phyloP scores from a whole-genome alignment of 768 basidiomycete species.

The Pholiota microspora region DNA sequence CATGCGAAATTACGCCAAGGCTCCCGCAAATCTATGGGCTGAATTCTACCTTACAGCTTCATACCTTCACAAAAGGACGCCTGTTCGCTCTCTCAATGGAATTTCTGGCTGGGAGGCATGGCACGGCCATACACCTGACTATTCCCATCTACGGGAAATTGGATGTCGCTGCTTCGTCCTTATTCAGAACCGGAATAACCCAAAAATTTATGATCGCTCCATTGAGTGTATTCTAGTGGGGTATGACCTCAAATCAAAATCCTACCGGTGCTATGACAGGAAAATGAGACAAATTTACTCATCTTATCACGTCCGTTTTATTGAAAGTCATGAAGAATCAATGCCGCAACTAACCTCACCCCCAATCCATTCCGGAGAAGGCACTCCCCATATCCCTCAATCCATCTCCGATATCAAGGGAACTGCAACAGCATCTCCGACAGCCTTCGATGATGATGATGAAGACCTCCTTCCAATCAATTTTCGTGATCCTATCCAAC shows the following conservation, averaged over 20 bases:
- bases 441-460: background rate
- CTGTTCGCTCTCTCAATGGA: slow-evolving; percentile 2
- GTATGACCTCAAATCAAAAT: slow-evolving; percentile 16
- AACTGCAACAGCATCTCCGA: background rate
- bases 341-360: background rate
- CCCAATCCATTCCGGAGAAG: background rate
- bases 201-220: slow-evolving; percentile 22
- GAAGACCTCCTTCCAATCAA: slow-evolving; percentile 1
- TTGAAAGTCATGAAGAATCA: slow-evolving; percentile 13
- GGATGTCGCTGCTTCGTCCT: slow-evolving; percentile 27
- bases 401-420: background rate
- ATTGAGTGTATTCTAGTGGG: slow-evolving; percentile 20
- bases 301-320: slow-evolving; percentile 22
- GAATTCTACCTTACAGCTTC: slow-evolving; percentile 29
- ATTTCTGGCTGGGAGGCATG: slow-evolving; percentile 18
- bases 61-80: slow-evolving; percentile 20
- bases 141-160: slow-evolving; percentile 27
- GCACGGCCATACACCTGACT: slow-evolving; percentile 19
- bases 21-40: slow-evolving; percentile 29
- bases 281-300: slow-evolving; percentile 4
- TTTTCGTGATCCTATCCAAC: background rate
- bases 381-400: background rate
- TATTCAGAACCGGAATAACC: slow-evolving; percentile 20
- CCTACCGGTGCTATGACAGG: slow-evolving; percentile 16
- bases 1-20: slow-evolving; percentile 24